Conservation (phyloP, 2,329 filamentous ascomycete genomes). For the Curvularia spicifera region DNA sequence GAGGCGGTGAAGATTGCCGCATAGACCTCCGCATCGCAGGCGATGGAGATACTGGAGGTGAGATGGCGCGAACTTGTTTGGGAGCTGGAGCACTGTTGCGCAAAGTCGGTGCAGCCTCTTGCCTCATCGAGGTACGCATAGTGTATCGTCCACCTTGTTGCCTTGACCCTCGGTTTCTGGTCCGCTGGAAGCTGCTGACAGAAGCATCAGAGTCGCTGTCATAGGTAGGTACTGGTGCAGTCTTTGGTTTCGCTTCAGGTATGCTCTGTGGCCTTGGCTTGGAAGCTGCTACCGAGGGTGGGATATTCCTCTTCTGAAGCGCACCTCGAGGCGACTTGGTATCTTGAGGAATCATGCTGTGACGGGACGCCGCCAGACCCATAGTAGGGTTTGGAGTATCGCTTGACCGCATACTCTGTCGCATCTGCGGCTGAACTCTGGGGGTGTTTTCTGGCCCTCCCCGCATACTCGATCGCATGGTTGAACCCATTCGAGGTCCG, state of each 20-base stretch:
- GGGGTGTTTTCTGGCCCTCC: constrained; percentile 12
- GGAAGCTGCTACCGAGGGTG: constrained; percentile 27
- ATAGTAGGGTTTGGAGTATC: constrained; percentile 33
- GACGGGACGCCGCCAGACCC: constrained; percentile 45
- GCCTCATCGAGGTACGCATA: constrained; percentile 78
- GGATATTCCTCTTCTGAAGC: constrained; percentile 50
- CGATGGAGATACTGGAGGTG: constrained; percentile 40
- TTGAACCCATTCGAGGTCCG: constrained; percentile 23
- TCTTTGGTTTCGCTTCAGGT: constrained; percentile 24
- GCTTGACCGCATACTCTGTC: constrained; percentile 56
- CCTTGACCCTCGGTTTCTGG: constrained; percentile 48
- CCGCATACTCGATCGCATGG: constrained; percentile 52
- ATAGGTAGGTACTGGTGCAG: constrained; percentile 36
- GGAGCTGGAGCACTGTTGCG: constrained; percentile 44
- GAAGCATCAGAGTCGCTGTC: constrained; percentile 56
- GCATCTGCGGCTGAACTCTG: constrained; percentile 46
- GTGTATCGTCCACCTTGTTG: constrained; percentile 58
- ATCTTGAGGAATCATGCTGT: constrained; percentile 37
- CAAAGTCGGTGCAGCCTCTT: constrained; percentile 39
- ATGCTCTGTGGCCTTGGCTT: constrained; percentile 40
- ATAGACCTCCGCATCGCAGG: constrained; percentile 42
- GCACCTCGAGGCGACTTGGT: constrained; percentile 43
- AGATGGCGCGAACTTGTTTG: constrained; percentile 51
- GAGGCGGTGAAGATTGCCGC: constrained; percentile 39
- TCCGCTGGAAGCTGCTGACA: constrained; percentile 78